These are phyloP conservation scores for Talaromyces sp. DNA, from an alignment of 2,329 filamentous ascomycete species.

Conservation along the genomic window DNA sequence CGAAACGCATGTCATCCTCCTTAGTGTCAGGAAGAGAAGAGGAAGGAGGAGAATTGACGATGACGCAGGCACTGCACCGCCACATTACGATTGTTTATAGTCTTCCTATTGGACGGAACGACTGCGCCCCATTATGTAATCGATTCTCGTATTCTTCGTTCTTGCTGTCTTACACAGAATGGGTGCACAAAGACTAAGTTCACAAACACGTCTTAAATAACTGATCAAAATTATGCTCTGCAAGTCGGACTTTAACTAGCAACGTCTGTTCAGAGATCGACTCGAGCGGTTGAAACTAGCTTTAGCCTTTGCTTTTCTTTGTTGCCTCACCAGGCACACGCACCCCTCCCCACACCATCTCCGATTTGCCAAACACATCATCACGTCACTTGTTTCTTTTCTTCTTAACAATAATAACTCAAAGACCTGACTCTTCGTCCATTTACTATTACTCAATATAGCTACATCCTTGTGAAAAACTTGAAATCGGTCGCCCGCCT, in stretches of 20 bases:
- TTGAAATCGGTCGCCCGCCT: background rate
- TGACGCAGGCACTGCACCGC: conserved; percentile 3
- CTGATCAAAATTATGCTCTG: background rate
- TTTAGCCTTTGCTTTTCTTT: background rate
- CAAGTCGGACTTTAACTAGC: background rate
- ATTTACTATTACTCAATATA: background rate
- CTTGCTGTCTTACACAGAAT: background rate
- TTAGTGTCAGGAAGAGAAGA: background rate
- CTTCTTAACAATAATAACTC: background rate
- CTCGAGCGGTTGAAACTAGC: background rate
- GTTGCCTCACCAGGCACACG: conserved; percentile 4
- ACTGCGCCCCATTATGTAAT: conserved; percentile 7
- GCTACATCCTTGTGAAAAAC: background rate
- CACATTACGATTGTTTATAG: background rate
- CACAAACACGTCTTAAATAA: background rate
- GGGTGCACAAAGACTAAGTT: background rate
- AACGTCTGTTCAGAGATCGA: background rate
- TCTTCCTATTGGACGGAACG: background rate
- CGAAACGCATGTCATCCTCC: no score
- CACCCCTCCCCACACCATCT: conserved; percentile 2
- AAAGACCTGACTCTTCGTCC: background rate
- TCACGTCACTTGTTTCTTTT: conserved; percentile 5
- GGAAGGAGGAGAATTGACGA: background rate
- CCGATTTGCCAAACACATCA: background rate
- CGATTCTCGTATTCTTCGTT: background rate